A percentile compares a stretch with the other conserved stretches of the same genome.
phyloP scores from a whole-genome alignment of 306 rosid species.

The Morella rubra region DNA sequence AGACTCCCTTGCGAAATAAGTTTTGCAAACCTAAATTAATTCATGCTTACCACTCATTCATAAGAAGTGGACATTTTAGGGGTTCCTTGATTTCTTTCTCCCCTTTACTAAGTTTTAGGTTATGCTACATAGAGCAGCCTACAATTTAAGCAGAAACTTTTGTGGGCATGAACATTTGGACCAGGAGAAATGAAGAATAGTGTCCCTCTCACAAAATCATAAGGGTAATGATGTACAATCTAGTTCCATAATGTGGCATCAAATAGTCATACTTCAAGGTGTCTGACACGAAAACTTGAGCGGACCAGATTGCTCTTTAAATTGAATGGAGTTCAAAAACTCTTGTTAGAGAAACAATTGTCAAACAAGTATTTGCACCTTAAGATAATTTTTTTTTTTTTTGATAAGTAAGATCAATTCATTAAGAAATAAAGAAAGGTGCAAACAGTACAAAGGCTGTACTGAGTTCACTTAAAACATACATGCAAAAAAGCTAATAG shows the following conservation, averaged over 20 bases:
- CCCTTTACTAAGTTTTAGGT: neutral
- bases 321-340: neutral
- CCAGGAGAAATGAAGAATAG: neutral
- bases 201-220: too few species aligned
- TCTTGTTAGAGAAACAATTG: neutral
- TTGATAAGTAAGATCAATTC: too few species aligned
- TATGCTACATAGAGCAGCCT: neutral
- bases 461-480: too few species aligned
- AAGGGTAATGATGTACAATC: neutral
- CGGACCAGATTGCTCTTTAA: neutral
- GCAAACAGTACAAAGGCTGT: too few species aligned
- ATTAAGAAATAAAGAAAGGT: too few species aligned
- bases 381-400: too few species aligned
- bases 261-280: neutral
- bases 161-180: neutral
- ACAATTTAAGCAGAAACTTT: neutral
- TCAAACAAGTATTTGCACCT: too few species aligned
- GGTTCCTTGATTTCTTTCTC: neutral
- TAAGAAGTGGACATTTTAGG: neutral
- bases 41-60: neutral
- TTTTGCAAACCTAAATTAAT: too few species aligned
- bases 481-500: too few species aligned
- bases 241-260: neutral
- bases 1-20: too few species aligned
- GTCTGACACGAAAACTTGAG: neutral